phyloP scores from a whole-genome alignment of 805 yeast species.

The Starmerella scarabaei region DNA sequence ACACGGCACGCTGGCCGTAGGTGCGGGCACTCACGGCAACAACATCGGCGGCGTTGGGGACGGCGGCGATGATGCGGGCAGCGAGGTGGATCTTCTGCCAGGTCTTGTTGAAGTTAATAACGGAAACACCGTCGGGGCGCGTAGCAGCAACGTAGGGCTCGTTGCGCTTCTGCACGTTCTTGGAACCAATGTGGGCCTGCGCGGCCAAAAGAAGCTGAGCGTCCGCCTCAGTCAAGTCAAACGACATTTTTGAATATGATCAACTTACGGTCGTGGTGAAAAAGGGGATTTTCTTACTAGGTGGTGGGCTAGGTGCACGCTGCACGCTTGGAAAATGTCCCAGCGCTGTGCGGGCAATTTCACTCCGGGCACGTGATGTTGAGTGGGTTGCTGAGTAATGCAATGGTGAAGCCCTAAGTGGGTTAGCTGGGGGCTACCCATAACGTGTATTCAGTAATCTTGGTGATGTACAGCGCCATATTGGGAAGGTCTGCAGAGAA shows the following conservation, averaged over 20 bases:
- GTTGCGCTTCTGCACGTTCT: constrained; percentile 81
- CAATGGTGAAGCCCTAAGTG: too few species aligned
- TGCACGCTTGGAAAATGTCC: not conserved
- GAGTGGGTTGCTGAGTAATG: not conserved
- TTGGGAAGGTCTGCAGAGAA: not conserved
- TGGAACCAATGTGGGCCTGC: constrained; percentile 98
- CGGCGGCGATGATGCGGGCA: constrained; percentile 98
- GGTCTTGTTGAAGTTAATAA: constrained; percentile 96
- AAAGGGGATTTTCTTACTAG: constrained; percentile 1
- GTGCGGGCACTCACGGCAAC: constrained; percentile 99
- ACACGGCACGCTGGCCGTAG: constrained; percentile 99
- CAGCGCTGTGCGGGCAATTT: not conserved
- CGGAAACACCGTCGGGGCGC: constrained; percentile 63
- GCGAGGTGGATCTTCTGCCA: constrained; percentile 99
- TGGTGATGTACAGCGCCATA: not conserved
- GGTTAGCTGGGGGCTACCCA: too few species aligned
- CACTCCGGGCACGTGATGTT: not conserved
- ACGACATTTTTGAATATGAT: constrained; percentile 13
- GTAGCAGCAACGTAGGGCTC: constrained; percentile 23
- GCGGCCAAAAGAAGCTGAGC: constrained; percentile 99
- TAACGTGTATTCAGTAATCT: too few species aligned
- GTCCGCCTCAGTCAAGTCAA: constrained; percentile 79
- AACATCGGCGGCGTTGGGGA: constrained; percentile 96
- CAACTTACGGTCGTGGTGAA: not conserved
- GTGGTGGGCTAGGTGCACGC: constrained; percentile 1